phyloP scores from a whole-genome alignment of 768 basidiomycete species.

The Mycena leptocephala region DNA sequence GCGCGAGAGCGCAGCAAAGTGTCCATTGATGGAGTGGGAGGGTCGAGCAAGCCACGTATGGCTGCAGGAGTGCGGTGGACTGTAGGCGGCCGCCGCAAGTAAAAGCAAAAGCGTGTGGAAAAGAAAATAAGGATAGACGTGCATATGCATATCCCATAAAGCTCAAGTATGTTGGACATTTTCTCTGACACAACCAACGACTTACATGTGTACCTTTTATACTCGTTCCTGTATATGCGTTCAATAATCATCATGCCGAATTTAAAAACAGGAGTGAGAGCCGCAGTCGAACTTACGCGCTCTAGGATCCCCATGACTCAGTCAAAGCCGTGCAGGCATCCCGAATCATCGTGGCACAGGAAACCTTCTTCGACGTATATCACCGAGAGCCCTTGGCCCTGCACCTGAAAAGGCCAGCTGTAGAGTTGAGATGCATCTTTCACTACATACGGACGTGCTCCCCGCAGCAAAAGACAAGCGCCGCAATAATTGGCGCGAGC shows the following conservation, averaged over 20 bases:
- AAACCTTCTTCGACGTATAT: constrained; percentile 20
- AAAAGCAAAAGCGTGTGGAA: too few species aligned
- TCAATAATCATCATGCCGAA: constrained; percentile 17
- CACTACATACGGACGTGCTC: too few species aligned
- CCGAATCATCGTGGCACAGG: neutral
- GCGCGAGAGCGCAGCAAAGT: constrained; percentile 46
- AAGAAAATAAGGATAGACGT: constrained; percentile 21
- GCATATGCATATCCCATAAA: constrained; percentile 32
- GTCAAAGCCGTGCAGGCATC: constrained; percentile 4
- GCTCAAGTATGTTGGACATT: constrained; percentile 23
- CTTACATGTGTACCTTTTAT: constrained; percentile 30
- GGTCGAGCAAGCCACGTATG: constrained; percentile 19
- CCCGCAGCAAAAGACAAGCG: neutral
- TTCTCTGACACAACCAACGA: constrained; percentile 21
- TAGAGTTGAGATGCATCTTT: neutral
- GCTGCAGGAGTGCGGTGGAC: constrained; percentile 1
- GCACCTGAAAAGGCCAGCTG: constrained; percentile 14
- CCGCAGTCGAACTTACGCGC: neutral
- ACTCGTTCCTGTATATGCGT: constrained; percentile 11
- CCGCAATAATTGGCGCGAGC: neutral
- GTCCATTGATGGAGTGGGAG: constrained; percentile 18
- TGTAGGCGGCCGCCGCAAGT: neutral
- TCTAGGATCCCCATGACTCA: constrained; percentile 11
- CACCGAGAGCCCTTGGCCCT: neutral
- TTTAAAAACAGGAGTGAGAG: constrained; percentile 5